These are phyloP conservation scores for Dryas integrifolia DNA, from an alignment of 331 rosid species.

Conservation along the genomic window DNA sequence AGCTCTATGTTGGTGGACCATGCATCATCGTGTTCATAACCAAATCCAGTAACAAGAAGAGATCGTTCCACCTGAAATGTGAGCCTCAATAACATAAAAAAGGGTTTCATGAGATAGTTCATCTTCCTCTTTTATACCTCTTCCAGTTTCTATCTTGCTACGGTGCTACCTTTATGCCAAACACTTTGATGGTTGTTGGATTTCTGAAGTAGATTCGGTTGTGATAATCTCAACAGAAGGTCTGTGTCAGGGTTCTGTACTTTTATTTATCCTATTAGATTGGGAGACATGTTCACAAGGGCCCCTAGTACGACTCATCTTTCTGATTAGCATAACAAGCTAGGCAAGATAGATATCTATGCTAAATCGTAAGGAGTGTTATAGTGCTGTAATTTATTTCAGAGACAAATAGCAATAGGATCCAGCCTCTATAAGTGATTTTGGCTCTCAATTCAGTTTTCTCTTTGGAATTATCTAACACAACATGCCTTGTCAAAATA, in stretches of 20 bases:
- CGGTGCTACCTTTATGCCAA: no score
- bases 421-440: not conserved
- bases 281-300: not conserved
- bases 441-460: not conserved
- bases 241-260: not conserved
- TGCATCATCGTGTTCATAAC: slow-evolving; percentile 90
- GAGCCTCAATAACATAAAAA: not conserved
- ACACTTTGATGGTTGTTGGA: not conserved
- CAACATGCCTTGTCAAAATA: not conserved
- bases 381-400: not conserved
- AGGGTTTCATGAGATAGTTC: not conserved
- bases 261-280: not conserved
- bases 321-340: not conserved
- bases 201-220: not conserved
- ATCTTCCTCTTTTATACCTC: not conserved
- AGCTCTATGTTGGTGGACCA: slow-evolving; percentile 87
- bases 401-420: not conserved
- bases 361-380: not conserved
- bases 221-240: not conserved
- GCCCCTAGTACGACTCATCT: not conserved
- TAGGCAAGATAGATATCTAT: not conserved
- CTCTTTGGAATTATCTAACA: not conserved
- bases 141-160: not conserved
- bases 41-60: slow-evolving; percentile 94
- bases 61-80: slow-evolving; percentile 72